Percentiles rank a stretch among this genome's conserved stretches.
phyloP scores from a whole-genome alignment of 208 protist genomes.

The Borovskyia barvae region DNA sequence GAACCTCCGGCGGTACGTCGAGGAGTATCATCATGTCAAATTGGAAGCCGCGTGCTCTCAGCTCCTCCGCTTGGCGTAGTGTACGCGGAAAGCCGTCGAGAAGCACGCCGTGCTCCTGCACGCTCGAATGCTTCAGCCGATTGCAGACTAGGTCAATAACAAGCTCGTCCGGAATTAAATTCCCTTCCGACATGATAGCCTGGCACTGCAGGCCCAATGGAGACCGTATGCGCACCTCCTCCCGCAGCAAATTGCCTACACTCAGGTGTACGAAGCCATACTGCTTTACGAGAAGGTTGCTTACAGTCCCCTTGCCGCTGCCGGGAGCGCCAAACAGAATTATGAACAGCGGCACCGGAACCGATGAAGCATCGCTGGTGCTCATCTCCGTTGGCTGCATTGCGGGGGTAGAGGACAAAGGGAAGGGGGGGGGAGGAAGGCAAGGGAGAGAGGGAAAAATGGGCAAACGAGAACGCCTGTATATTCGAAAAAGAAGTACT shows the following conservation, averaged over 20 bases:
- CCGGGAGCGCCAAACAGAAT: conserved; percentile 80
- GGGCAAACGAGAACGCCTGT: too few relatives aligned
- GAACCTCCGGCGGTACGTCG: conserved; percentile 39
- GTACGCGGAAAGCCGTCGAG: conserved; percentile 95
- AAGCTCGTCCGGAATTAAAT: conserved; percentile 81
- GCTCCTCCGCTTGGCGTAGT: conserved; percentile 78
- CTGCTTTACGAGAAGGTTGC: conserved; percentile 81
- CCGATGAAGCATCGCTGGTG: too few relatives aligned
- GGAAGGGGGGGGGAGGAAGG: too few relatives aligned
- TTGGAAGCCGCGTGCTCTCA: conserved; percentile 46
- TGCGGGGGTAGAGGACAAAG: too few relatives aligned
- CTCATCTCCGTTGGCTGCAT: too few relatives aligned
- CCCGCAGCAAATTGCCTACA: conserved; percentile 89
- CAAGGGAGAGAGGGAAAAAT: too few relatives aligned
- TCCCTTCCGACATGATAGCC: conserved; percentile 60
- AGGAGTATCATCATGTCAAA: conserved; percentile 79
- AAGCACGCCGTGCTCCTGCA: conserved; percentile 60
- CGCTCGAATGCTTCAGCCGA: conserved; percentile 30
- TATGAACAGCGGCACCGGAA: conserved; percentile 62
- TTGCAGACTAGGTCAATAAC: conserved; percentile 71
- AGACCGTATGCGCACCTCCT: conserved; percentile 70
- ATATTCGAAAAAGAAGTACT: too few relatives aligned
- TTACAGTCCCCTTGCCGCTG: conserved; percentile 79
- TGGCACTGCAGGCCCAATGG: conserved; percentile 51
- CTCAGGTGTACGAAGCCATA: conserved; percentile 86